Evolutionary conservation across 1,139 yeast species (phyloP), one percentile per base, ranked within the genome.

Genomic region (Insectozyma bohioensis): DNA sequence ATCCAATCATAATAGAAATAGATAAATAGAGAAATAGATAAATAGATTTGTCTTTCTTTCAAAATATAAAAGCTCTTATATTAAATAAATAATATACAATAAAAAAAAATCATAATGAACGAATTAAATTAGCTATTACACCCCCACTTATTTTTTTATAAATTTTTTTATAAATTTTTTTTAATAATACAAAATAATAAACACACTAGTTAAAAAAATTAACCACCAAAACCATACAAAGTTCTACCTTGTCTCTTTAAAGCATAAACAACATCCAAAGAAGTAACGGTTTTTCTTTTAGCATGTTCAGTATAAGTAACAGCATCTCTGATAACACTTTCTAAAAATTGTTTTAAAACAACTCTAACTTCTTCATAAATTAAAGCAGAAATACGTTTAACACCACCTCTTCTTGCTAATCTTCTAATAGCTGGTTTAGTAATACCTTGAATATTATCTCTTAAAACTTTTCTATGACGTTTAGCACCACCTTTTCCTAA

Each of bases 391-490:
- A 92, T 92, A 85, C 97, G 96, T 84, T 92, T 92, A 63, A 92
- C 98, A 86, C 98, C 98, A 76, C 98, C 98, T 86, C 98, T 88
- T 83, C 98, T 90, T 43, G 98, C 98, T 61, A 92, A 84, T 85
- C 98, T 90, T 78, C 98, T 88, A 67, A 92, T 92, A 61, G 98
- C 98, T 66, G 98, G 98, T 80, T 92, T 92, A 49, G 98, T 92
- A 65, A 92, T 90, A 78, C 98, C 98, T 77, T 90, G 97, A 54
- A 92, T 90, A 90, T 92, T 92, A 71, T 92, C 98, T 80, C 97
- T 88, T 57, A 90, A 80, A 73, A 92, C 87, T 86, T 90, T 90
- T 83, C 97, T 86, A 88, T 92, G 98, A 76, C 97, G 92, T 83
- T 92, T 92, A 60, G 98, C 97, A 78, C 97, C 97, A 75, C 92